Percentiles rank a stretch among this genome's conserved stretches.
These are phyloP conservation scores for Rhinocladiella mackenziei DNA, from an alignment of 2,329 filamentous ascomycete species.

Conservation along the genomic window DNA sequence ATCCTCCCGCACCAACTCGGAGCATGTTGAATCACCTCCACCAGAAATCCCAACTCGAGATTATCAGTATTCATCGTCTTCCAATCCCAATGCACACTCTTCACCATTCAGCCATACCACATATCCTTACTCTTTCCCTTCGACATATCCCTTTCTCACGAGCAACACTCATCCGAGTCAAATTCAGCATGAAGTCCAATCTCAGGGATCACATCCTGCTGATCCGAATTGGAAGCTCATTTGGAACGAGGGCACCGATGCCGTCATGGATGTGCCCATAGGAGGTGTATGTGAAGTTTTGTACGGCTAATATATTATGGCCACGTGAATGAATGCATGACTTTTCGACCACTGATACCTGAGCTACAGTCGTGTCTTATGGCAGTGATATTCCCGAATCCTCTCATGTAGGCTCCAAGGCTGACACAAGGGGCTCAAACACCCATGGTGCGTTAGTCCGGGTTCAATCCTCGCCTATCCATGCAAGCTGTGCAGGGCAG, in stretches of 20 bases:
- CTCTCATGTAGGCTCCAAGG: no score
- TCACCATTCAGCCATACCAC: neutral
- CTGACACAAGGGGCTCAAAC: no score
- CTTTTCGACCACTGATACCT: no score
- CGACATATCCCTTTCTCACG: conserved; percentile 10
- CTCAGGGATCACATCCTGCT: neutral
- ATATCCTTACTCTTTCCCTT: neutral
- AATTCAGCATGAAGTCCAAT: conserved; percentile 1
- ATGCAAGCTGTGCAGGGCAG: no score
- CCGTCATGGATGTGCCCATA: conserved; percentile 93
- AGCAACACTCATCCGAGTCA: neutral
- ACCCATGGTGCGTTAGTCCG: no score
- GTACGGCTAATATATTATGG: conserved; percentile 63
- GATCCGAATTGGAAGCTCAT: conserved; percentile 68
- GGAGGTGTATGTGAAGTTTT: conserved; percentile 92
- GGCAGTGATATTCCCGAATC: no score
- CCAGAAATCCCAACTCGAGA: conserved; percentile 9
- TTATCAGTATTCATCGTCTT: neutral
- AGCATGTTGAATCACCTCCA: neutral
- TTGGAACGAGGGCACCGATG: conserved; percentile 92
- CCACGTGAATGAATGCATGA: no score
- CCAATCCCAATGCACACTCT: neutral
- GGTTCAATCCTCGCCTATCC: no score
- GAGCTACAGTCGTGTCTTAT: no score
- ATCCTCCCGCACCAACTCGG: conserved; percentile 6